Conservation (phyloP, 1,284 basidiomycete genomes). For the Neolentinus lepideus region DNA sequence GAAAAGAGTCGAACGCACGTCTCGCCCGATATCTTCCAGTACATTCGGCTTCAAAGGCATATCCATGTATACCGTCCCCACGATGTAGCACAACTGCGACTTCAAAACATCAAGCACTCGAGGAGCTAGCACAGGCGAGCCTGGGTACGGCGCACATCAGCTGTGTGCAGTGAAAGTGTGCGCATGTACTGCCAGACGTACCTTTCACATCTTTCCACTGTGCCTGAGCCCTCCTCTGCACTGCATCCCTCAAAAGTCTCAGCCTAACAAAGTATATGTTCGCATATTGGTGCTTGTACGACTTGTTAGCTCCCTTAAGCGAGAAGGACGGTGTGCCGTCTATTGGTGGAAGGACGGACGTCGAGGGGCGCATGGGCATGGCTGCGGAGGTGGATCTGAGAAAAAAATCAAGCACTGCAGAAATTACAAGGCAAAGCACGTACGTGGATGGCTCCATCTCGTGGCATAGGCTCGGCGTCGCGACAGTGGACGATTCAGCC, state of each 20-base stretch:
- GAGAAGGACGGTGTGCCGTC: slow-evolving; percentile 47
- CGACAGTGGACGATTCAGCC: neutral
- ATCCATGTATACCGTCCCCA: slow-evolving; percentile 95
- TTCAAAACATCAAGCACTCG: slow-evolving; percentile 88
- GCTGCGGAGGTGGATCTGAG: neutral
- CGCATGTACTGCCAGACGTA: slow-evolving; percentile 22
- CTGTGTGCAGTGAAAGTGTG: neutral
- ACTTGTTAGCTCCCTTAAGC: slow-evolving; percentile 46
- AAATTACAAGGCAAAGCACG: neutral
- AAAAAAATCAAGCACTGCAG: neutral
- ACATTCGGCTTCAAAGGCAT: slow-evolving; percentile 99
- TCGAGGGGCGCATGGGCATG: neutral
- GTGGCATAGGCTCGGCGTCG: too few relatives aligned
- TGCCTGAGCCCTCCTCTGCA: slow-evolving; percentile 56
- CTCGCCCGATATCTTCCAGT: slow-evolving; percentile 87
- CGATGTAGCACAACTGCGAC: slow-evolving; percentile 81
- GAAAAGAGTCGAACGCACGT: slow-evolving; percentile 42
- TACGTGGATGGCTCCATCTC: neutral
- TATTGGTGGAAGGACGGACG: slow-evolving; percentile 15
- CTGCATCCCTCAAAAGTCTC: slow-evolving; percentile 50
- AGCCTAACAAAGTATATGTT: slow-evolving; percentile 89
- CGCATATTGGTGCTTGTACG: slow-evolving; percentile 86
- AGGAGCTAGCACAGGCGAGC: slow-evolving; percentile 67
- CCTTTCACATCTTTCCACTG: slow-evolving; percentile 65
- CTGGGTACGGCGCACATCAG: slow-evolving; percentile 26